Evolutionary conservation across 192 early-diverging fungal genomes (phyloP).

Genomic region (Lunasporangiospora selenospora): DNA sequence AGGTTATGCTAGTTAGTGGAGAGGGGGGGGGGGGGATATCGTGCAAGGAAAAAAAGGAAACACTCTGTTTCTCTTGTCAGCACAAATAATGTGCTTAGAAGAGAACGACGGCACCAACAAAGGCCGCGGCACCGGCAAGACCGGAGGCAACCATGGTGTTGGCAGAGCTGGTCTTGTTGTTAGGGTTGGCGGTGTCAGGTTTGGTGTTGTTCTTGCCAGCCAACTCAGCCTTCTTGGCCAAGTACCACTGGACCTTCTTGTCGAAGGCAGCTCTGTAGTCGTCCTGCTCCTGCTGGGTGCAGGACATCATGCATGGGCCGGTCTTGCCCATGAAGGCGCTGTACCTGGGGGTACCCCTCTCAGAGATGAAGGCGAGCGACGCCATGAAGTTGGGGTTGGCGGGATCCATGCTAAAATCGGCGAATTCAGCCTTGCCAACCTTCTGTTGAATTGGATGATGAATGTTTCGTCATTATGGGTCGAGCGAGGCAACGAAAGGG

Average conservation of each 20-base stretch:
- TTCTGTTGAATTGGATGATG: too few relatives aligned
- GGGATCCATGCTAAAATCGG: constrained; percentile 23
- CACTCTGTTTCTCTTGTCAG: too few relatives aligned
- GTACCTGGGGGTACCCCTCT: constrained; percentile 29
- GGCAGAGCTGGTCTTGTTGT: not conserved
- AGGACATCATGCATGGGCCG: constrained; percentile 30
- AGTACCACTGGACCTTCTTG: constrained; percentile 4
- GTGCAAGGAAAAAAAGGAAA: too few relatives aligned
- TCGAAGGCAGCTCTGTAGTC: constrained; percentile 16
- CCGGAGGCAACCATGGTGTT: constrained; percentile 7
- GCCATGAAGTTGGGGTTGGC: constrained; percentile 31
- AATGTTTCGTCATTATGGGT: too few relatives aligned
- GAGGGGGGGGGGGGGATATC: too few relatives aligned
- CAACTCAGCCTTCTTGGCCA: not conserved
- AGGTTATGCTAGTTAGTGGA: too few relatives aligned
- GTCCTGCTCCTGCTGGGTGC: constrained; percentile 19
- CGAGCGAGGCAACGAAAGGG: too few relatives aligned
- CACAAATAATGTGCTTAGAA: too few relatives aligned
- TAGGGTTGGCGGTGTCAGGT: too few relatives aligned
- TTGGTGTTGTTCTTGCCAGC: too few relatives aligned
- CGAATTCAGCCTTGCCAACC: constrained; percentile 14
- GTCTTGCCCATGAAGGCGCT: constrained; percentile 36
- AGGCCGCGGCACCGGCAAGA: constrained; percentile 11
- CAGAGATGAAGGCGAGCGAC: constrained; percentile 28
- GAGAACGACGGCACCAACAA: constrained; percentile 9